Conservation (phyloP, 441 rosid species). For the Biscutella auriculata region DNA sequence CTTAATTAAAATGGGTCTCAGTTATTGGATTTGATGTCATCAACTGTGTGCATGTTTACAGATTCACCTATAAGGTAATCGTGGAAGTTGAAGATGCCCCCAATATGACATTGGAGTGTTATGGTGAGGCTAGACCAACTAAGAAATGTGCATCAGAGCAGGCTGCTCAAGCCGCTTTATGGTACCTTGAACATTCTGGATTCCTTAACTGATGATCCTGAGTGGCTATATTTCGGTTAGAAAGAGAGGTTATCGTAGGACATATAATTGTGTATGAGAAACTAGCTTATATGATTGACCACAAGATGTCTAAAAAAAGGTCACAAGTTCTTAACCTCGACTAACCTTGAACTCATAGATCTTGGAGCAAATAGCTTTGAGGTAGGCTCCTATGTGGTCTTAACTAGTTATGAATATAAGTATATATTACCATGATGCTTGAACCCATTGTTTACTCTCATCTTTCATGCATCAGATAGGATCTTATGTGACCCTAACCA, state of each 20-base stretch:
- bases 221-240: not conserved
- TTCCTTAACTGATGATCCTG: conserved; percentile 25
- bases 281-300: conserved; percentile 9
- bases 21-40: not conserved
- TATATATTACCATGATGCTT: not conserved
- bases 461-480: not conserved
- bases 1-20: not conserved
- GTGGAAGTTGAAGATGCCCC: conserved; percentile 49
- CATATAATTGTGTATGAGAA: conserved; percentile 9
- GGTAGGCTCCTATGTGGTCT: not conserved
- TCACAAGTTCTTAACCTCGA: not conserved
- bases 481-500: not conserved
- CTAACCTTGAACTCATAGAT: not conserved
- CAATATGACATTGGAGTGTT: conserved; percentile 44
- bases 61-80: conserved; percentile 56
- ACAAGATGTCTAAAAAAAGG: not conserved
- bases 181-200: conserved; percentile 52
- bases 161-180: conserved; percentile 78
- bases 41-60: conserved; percentile 22
- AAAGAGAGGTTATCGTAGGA: not conserved
- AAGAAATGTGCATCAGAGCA: conserved; percentile 84
- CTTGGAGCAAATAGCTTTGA: not conserved
- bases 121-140: conserved; percentile 34
- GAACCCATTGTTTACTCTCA: not conserved
- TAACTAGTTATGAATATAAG: not conserved